Evolutionary conservation across 768 basidiomycete genomes (phyloP).

Genomic region (Naematelia encephala): DNA sequence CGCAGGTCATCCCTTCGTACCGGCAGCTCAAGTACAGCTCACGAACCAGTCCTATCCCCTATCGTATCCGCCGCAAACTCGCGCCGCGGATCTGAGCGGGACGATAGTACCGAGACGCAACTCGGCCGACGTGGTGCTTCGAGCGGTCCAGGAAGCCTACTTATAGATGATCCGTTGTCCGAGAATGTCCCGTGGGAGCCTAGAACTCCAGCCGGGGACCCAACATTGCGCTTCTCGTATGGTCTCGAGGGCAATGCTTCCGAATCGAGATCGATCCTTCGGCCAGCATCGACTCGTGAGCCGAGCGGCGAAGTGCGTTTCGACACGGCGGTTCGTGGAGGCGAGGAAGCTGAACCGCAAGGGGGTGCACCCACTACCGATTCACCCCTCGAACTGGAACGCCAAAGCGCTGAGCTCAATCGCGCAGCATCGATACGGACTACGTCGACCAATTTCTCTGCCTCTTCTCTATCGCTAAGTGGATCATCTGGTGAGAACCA

Average conservation of each 20-base stretch:
- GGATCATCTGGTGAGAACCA: constrained; percentile 18
- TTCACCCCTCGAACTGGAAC: not conserved
- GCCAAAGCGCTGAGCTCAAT: not conserved
- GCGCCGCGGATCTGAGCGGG: constrained; percentile 27
- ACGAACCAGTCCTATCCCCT: constrained; percentile 28
- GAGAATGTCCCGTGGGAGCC: constrained; percentile 10
- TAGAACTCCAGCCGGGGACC: constrained; percentile 1
- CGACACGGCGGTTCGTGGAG: not conserved
- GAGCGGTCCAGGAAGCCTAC: not conserved
- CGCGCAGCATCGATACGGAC: constrained; percentile 27
- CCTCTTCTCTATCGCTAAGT: constrained; percentile 14
- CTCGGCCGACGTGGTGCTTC: constrained; percentile 5
- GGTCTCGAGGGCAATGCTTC: not conserved
- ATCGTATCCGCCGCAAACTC: constrained; percentile 38
- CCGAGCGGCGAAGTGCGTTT: not conserved
- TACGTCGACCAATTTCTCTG: constrained; percentile 12
- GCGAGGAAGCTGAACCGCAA: not conserved
- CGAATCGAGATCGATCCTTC: not conserved
- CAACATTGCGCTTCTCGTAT: not conserved
- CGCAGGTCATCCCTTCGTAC: not conserved
- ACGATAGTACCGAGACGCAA: constrained; percentile 29
- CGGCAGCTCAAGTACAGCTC: constrained; percentile 5
- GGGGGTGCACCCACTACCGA: too few species aligned
- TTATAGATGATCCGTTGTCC: constrained; percentile 7
- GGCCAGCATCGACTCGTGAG: not conserved